Conservation (phyloP, 768 basidiomycete genomes). For the Trametes coccinea region DNA sequence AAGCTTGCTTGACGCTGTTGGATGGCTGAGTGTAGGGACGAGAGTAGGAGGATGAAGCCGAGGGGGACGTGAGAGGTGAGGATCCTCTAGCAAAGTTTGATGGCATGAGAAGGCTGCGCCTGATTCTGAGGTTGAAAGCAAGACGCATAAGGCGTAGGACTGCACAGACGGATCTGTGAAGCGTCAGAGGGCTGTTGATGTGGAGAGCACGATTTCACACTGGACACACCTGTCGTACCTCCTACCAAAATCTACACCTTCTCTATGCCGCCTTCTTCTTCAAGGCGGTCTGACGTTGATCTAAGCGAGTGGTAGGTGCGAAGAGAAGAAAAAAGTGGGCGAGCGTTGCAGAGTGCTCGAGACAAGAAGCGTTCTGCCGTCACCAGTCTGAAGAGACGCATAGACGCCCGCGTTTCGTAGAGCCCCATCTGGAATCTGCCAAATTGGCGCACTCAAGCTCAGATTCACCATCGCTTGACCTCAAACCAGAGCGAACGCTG, state of each 20-base stretch:
- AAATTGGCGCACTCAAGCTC: not conserved
- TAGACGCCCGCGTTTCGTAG: conserved; percentile 3
- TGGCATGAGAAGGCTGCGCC: conserved; percentile 64
- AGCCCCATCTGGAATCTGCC: not conserved
- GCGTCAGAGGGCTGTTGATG: not conserved
- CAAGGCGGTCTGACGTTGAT: not conserved
- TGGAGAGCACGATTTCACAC: not conserved
- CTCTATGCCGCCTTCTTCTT: not conserved
- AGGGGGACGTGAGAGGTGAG: conserved; percentile 25
- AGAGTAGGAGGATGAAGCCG: conserved; percentile 27
- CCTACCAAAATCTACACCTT: not conserved
- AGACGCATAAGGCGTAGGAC: conserved; percentile 46
- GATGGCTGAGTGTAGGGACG: conserved; percentile 47
- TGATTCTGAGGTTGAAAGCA: conserved; percentile 45
- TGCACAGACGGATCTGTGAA: conserved; percentile 12
- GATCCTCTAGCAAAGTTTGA: conserved; percentile 38
- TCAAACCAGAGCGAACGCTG: no score
- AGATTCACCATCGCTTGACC: no score
- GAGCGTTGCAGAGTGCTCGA: not conserved
- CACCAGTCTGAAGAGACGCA: not conserved
- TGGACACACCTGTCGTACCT: conserved; percentile 3
- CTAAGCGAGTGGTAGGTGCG: not conserved
- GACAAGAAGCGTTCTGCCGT: not conserved
- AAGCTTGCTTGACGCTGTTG: conserved; percentile 22
- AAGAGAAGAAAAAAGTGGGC: not conserved